These are phyloP conservation scores for Myrmaecium sp. DNA, from an alignment of 2,329 filamentous ascomycete species.

Conservation along the genomic window DNA sequence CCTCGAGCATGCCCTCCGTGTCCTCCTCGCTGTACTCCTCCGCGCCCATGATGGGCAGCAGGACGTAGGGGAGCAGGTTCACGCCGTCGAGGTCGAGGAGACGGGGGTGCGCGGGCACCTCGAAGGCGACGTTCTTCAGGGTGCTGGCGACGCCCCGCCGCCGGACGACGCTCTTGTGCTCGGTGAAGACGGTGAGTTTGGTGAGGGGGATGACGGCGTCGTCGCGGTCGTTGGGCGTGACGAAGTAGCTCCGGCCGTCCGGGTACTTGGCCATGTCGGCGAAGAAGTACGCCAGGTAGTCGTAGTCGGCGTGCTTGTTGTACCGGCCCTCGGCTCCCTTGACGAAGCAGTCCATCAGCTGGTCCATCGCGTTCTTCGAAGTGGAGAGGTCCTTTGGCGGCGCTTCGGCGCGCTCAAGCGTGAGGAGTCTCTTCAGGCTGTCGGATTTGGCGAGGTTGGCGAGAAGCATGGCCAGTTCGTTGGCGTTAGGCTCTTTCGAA, in stretches of 20 bases:
- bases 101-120: constrained; percentile 51
- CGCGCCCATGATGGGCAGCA: constrained; percentile 72
- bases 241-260: constrained; percentile 58
- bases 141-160: constrained; percentile 89
- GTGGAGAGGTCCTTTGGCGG: constrained; percentile 56
- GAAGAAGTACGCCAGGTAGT: constrained; percentile 89
- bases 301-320: constrained; percentile 73
- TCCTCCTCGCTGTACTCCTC: constrained; percentile 86
- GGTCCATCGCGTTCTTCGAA: constrained; percentile 63
- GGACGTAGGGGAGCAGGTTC: constrained; percentile 72
- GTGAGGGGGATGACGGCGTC: constrained; percentile 64
- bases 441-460: constrained; percentile 81
- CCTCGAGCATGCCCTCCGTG: constrained; percentile 68
- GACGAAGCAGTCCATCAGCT: constrained; percentile 90
- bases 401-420: constrained; percentile 47
- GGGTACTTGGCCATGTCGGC: constrained; percentile 74
- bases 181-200: constrained; percentile 88
- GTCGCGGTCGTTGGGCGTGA: constrained; percentile 59
- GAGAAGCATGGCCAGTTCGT: constrained; percentile 77
- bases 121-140: constrained; percentile 87
- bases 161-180: constrained; percentile 67
- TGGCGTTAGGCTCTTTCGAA: constrained; percentile 61
- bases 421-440: constrained; percentile 49
- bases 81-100: constrained; percentile 56
- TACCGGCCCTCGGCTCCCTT: constrained; percentile 70